Evolutionary conservation across 257 asterid genomes (phyloP).

Genomic region (Solanum chilense): DNA sequence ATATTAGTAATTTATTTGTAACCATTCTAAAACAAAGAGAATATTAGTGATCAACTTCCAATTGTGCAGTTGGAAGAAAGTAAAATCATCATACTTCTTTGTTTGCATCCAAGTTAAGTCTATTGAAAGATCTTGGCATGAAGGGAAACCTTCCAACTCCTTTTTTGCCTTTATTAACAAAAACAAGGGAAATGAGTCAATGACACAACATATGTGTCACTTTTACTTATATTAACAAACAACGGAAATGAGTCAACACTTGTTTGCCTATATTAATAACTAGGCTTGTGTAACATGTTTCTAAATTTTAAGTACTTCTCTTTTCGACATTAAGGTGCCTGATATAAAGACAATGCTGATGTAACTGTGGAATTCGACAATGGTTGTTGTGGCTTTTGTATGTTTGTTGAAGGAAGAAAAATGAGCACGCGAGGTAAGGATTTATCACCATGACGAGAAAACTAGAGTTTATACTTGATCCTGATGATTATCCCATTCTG

Average conservation of each 20-base stretch:
- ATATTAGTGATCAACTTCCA: background rate
- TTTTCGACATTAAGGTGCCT: slow-evolving; percentile 49
- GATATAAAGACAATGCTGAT: slow-evolving; percentile 86
- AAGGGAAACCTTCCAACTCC: background rate
- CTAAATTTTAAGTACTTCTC: background rate
- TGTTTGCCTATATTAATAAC: background rate
- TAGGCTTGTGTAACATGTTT: background rate
- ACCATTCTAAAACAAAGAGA: background rate
- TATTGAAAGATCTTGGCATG: background rate
- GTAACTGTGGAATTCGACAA: slow-evolving; percentile 78
- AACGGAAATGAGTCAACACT: background rate
- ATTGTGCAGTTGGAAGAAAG: background rate
- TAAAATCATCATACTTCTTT: background rate
- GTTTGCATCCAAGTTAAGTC: background rate
- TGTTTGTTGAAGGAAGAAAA: background rate
- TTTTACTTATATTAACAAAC: background rate
- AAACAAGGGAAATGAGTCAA: background rate
- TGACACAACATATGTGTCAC: background rate
- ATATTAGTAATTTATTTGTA: background rate
- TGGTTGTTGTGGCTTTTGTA: slow-evolving; percentile 46
- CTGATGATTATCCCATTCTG: background rate
- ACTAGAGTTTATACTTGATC: background rate
- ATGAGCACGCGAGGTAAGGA: background rate
- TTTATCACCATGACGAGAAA: background rate
- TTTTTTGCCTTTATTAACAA: background rate